Percentiles rank a stretch among this genome's conserved stretches.
phyloP scores from a whole-genome alignment of 2,329 filamentous ascomycete species.

The Meredithiella fracta region DNA sequence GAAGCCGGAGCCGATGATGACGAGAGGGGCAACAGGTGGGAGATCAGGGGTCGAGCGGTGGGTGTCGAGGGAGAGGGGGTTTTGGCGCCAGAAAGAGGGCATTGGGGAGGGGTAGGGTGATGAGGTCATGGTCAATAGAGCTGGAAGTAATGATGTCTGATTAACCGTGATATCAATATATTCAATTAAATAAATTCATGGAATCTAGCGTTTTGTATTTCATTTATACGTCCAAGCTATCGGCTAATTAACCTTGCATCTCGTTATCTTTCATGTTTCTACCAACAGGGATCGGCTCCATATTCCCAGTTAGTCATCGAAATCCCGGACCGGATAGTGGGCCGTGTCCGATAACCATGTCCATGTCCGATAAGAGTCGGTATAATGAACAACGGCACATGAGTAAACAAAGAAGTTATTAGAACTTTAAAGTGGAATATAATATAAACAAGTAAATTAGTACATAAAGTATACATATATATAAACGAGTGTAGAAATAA shows the following conservation, averaged over 20 bases:
- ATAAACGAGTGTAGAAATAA: not conserved
- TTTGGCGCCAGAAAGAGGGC: conserved; percentile 27
- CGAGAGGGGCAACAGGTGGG: conserved; percentile 26
- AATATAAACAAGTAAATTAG: not conserved
- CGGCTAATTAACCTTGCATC: not conserved
- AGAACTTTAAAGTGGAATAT: not conserved
- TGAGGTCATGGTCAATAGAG: not conserved
- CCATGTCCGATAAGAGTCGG: not conserved
- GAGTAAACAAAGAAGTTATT: not conserved
- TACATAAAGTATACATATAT: not conserved
- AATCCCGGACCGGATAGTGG: not conserved
- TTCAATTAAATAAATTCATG: too few relatives aligned
- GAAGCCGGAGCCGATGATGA: conserved; percentile 32
- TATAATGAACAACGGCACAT: not conserved
- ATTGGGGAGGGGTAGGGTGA: conserved; percentile 18
- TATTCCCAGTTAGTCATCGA: not conserved
- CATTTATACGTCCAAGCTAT: too few relatives aligned
- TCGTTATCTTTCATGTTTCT: not conserved
- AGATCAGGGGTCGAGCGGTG: conserved; percentile 24
- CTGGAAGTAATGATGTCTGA: too few relatives aligned
- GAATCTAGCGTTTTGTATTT: too few relatives aligned
- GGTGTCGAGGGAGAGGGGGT: conserved; percentile 25
- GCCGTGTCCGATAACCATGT: not conserved
- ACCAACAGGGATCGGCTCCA: not conserved
- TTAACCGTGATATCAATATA: too few relatives aligned